Base-by-base conservation (phyloP, 2,329 filamentous ascomycete genomes). In the Monosporascus sp. region DNA sequence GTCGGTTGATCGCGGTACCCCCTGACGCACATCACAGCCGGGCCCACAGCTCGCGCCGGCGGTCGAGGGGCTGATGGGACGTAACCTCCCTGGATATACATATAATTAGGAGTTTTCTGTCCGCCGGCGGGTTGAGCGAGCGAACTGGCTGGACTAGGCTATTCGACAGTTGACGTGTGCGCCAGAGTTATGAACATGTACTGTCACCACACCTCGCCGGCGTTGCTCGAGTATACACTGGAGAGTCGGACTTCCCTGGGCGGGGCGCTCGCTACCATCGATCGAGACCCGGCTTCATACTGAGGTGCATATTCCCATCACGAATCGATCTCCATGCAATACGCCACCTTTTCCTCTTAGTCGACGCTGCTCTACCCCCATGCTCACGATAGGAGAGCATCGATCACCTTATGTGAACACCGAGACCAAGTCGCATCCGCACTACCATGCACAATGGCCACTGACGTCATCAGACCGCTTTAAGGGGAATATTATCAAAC, bases 171-270 rank as follows among this genome's bases (percentile, higher is more conserved):
- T 50, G n/a, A 49, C 49, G 62, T 54, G 59, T 20, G 24, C 31
- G 22, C 48, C 22, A 55, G 36, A 83, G 84, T 89, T n/a, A 83
- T 84, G 58, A 88, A 89, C 64, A 89, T 86, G 45, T 89, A 87
- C 68, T 82, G 89, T 18, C 86, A 89, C 69, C 86, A 89, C 75
- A 87, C 83, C 51, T 56, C 59, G 24, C 54, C 58, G 15, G 27
- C 60, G 25, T 53, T 80, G 41, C 75, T 78, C 3, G 77, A 83
- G 60, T 84, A 80, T 66, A 74, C 75, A 31, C 72, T 75, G 8
- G 74, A 77, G 43, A 73, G 74, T 49, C 86, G 83, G 83, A 83
- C 78, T 31, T 87, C 80, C 62, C 74, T 80, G 60, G 78, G 80
- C 60, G 83, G 83, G 24, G 82, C 83, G 9, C 71, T 80, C 18